phyloP scores from a whole-genome alignment of 2,329 filamentous ascomycete species.

The Lasiodiplodia sp. region DNA sequence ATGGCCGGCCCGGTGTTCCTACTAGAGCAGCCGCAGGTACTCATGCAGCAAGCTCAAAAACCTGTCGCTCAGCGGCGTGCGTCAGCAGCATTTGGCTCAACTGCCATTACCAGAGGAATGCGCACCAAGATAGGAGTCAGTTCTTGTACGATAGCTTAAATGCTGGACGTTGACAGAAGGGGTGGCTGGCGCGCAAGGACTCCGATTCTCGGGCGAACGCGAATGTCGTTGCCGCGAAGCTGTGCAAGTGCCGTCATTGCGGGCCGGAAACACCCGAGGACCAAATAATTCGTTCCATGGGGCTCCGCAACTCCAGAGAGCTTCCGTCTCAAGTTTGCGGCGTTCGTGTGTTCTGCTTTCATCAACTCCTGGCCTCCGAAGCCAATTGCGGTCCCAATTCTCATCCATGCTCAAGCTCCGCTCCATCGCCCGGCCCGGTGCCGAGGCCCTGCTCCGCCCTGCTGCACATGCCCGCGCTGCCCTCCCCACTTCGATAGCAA shows the following conservation, averaged over 20 bases:
- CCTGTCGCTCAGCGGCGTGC: not conserved
- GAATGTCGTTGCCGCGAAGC: conserved; percentile 18
- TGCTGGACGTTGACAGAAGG: not conserved
- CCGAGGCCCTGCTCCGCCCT: conserved; percentile 45
- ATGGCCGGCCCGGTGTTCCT: conserved; percentile 51
- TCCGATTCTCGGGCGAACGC: not conserved
- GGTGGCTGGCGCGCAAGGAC: not conserved
- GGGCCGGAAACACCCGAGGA: conserved; percentile 17
- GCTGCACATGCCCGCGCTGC: conserved; percentile 45
- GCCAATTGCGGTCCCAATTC: conserved; percentile 21
- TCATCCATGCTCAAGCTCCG: conserved; percentile 39
- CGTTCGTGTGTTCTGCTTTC: not conserved
- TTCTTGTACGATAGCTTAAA: not conserved
- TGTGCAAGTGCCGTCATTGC: conserved; percentile 20
- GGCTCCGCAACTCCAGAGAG: conserved; percentile 24
- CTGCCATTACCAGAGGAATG: too few species aligned
- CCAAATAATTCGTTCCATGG: conserved; percentile 23
- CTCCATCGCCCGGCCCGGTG: conserved; percentile 41
- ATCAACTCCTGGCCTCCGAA: conserved; percentile 10
- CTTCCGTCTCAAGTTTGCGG: conserved; percentile 15
- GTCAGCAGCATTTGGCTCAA: too few species aligned
- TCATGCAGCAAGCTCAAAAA: not conserved
- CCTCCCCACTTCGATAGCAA: conserved; percentile 33
- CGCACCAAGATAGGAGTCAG: not conserved
- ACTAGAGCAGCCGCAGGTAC: conserved; percentile 44